phyloP scores from a whole-genome alignment of 2,329 filamentous ascomycete species.

The Fusarium sp. region DNA sequence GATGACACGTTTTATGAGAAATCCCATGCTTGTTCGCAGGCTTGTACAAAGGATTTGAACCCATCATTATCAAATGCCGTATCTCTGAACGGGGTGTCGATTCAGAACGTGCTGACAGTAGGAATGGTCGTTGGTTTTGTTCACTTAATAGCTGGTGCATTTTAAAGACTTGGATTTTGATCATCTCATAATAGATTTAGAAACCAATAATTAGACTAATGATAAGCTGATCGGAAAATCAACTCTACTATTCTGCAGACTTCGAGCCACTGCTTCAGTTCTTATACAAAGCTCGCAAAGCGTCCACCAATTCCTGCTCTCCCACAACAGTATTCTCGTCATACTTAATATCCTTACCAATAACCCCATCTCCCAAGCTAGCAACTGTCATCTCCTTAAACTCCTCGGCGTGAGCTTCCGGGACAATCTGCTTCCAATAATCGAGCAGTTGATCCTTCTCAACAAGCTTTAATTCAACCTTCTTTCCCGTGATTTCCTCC shows the following conservation, averaged over 20 bases:
- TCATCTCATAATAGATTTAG: neutral
- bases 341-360: slow-evolving; percentile 38
- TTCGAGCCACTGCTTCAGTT: neutral
- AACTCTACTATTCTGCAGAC: too few relatives aligned
- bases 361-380: slow-evolving; percentile 42
- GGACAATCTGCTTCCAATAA: slow-evolving; percentile 42
- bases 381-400: slow-evolving; percentile 47
- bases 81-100: neutral
- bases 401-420: slow-evolving; percentile 37
- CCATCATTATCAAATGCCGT: slow-evolving; percentile 17
- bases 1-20: slow-evolving; percentile 24
- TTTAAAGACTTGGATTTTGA: neutral
- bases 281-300: slow-evolving; percentile 32
- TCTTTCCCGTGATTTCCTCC: slow-evolving; percentile 44
- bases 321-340: slow-evolving; percentile 43
- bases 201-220: neutral
- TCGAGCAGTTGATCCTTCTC: slow-evolving; percentile 38
- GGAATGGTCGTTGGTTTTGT: neutral
- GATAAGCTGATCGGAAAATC: neutral
- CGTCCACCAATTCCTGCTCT: slow-evolving; percentile 42
- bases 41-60: slow-evolving; percentile 34
- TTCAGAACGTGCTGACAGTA: neutral
- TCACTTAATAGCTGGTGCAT: neutral
- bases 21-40: slow-evolving; percentile 25
- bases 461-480: slow-evolving; percentile 40